These are phyloP conservation scores for Teunomyces gatunensis DNA, from an alignment of 805 yeast genomes.

Conservation along the genomic window DNA sequence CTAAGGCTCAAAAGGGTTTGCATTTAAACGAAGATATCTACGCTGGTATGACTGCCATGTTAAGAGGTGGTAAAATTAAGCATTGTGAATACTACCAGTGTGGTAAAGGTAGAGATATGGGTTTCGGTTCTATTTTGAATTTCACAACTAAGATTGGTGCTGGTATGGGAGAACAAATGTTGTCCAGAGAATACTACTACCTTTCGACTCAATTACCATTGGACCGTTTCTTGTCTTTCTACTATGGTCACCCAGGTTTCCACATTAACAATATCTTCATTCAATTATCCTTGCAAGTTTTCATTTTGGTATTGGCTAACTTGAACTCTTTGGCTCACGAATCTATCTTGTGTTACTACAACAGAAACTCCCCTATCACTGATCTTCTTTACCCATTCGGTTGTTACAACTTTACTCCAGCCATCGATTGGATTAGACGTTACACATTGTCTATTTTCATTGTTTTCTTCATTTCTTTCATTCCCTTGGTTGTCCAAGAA, in stretches of 20 bases:
- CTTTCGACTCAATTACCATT: conserved; percentile 77
- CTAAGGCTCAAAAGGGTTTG: conserved; percentile 82
- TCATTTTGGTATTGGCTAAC: conserved; percentile 67
- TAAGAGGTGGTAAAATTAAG: conserved; percentile 85
- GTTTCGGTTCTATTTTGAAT: conserved; percentile 81
- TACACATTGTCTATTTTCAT: conserved; percentile 77
- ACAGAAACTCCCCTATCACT: conserved; percentile 63
- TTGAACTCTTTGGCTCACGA: conserved; percentile 73
- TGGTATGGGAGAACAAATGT: conserved; percentile 90
- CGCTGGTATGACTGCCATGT: conserved; percentile 81
- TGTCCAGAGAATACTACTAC: conserved; percentile 80
- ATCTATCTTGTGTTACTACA: conserved; percentile 63
- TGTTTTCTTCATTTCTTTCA: conserved; percentile 75
- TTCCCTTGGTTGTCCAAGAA: conserved; percentile 78
- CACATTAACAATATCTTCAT: conserved; percentile 79
- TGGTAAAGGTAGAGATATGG: conserved; percentile 89
- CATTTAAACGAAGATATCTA: conserved; percentile 86
- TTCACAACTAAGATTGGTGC: conserved; percentile 89
- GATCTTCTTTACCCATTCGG: conserved; percentile 66
- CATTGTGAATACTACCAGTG: conserved; percentile 87
- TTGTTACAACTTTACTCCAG: conserved; percentile 72
- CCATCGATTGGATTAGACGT: conserved; percentile 79
- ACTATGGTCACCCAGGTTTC: conserved; percentile 86
- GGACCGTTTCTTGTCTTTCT: conserved; percentile 78
- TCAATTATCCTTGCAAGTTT: conserved; percentile 70